These are phyloP conservation scores for Oryza rufipogon DNA, from an alignment of 176 grass and related monocot genomes.

Conservation along the genomic window DNA sequence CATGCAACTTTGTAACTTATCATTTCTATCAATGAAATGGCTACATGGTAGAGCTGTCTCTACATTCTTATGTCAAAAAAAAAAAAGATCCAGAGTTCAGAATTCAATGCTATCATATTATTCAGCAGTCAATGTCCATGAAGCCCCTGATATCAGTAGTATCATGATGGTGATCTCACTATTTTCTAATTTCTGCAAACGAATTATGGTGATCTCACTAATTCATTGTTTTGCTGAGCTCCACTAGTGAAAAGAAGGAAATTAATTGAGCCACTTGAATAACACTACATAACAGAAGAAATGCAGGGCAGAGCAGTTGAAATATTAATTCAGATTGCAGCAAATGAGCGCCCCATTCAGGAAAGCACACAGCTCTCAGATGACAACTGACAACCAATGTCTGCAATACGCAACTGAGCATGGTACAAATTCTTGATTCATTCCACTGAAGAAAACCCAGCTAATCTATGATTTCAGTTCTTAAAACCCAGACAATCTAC, in stretches of 20 bases:
- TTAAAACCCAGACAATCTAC: slow-evolving; percentile 42
- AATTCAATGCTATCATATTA: too few species aligned
- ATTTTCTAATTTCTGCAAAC: slow-evolving; percentile 14
- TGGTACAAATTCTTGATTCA: neutral
- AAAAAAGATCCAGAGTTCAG: too few species aligned
- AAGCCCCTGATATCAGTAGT: too few species aligned
- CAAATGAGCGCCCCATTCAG: neutral
- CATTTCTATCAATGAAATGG: too few species aligned
- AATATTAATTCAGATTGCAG: neutral
- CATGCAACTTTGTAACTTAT: too few species aligned
- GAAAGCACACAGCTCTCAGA: slow-evolving; percentile 6
- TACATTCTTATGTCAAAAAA: too few species aligned
- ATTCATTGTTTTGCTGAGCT: slow-evolving; percentile 7
- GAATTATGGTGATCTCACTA: neutral
- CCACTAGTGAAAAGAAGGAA: neutral
- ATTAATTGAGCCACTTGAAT: neutral
- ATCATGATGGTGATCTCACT: neutral
- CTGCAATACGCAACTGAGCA: neutral
- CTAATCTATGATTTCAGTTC: neutral
- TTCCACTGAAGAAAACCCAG: neutral
- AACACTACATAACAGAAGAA: neutral
- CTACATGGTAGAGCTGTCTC: too few species aligned
- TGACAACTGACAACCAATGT: slow-evolving; percentile 20
- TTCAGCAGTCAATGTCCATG: too few species aligned
- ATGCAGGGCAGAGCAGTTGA: slow-evolving; percentile 1